Evolutionary conservation across 2,329 filamentous ascomycete genomes (phyloP), one percentile per base, ranked within the genome.

Genomic region (Calonectria crousiana): DNA sequence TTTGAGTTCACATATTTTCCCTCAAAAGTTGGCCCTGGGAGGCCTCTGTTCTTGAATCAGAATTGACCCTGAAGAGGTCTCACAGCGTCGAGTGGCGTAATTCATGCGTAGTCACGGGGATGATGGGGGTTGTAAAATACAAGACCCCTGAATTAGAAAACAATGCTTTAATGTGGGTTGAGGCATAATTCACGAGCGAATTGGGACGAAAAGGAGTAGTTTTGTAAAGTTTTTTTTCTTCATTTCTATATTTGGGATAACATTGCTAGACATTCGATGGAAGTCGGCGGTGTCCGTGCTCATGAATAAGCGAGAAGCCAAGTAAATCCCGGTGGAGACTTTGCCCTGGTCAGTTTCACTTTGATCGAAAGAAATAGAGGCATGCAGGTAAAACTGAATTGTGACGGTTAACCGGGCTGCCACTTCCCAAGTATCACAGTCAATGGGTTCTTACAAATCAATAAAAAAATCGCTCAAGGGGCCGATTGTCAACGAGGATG

Each of bases 321-420:
- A 49, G 60, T 20, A n/a, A 32, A 13, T 8, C 23, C 47, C 16
- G 9, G 41, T 47, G 60, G 60, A 23, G 60, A 62, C 60, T 34
- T 34, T 65, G 60, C 38, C 60, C 60, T 23, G n/a, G 60, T 49
- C 41, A 16, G 60, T 65, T 65, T 65, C 60, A 65, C 60, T 34
- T 44, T 65, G 23, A 65, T 65, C 28, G 14, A 16, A 65, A 47
- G 60, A 65, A 65, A 65, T 23, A 30, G 26, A 49, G 20, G 11
- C 60, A 32, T 32, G 60, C n/a, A 34, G 56, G 49, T 47, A 32
- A 34, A 65, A 65, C 60, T 65, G 26, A 47, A 13, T 30, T n/a
- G 18, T 20, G 30, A 32, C n/a, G 44, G 60, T 65, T 32, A 65
- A 41, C 32, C 60, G 38, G 41, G 60, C 34, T 65, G 41, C 11